These are phyloP conservation scores for Brettanomyces bruxellensis DNA, from an alignment of 805 yeast species.

Conservation along the genomic window DNA sequence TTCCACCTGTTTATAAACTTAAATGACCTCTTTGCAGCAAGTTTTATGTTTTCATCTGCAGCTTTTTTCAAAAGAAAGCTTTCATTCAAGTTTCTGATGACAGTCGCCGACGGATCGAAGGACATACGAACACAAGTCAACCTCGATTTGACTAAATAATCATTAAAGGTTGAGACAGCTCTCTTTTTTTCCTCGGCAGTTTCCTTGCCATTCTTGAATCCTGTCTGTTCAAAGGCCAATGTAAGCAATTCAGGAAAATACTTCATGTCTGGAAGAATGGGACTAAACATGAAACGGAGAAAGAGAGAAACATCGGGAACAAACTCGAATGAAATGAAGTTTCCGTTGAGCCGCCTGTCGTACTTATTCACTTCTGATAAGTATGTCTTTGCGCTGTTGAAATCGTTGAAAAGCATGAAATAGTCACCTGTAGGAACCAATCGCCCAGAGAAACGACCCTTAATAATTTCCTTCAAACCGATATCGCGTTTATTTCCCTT, in stretches of 20 bases:
- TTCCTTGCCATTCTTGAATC: too few relatives aligned
- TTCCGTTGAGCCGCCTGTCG: conserved; percentile 42
- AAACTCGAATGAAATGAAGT: conserved; percentile 28
- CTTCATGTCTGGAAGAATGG: conserved; percentile 13
- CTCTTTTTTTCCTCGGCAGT: too few relatives aligned
- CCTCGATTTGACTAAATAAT: not conserved
- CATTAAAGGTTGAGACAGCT: not conserved
- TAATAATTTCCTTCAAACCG: conserved; percentile 31
- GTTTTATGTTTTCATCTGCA: not conserved
- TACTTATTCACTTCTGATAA: conserved; percentile 23
- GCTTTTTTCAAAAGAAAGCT: not conserved
- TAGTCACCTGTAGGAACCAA: conserved; percentile 39
- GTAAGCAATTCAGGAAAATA: conserved; percentile 2
- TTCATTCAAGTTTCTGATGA: not conserved
- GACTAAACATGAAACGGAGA: conserved; percentile 11
- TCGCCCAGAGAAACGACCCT: conserved; percentile 39
- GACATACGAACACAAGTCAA: too few relatives aligned
- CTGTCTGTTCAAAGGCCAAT: not conserved
- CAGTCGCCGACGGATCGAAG: too few relatives aligned
- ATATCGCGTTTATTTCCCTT: not conserved
- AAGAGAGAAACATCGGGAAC: conserved; percentile 31
- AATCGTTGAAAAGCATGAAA: conserved; percentile 41
- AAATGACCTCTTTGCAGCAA: not conserved
- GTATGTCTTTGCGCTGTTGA: conserved; percentile 10
- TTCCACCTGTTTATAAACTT: conserved; percentile 3